Evolutionary conservation across 768 basidiomycete genomes (phyloP).

Genomic region (Amanita molliuscula): DNA sequence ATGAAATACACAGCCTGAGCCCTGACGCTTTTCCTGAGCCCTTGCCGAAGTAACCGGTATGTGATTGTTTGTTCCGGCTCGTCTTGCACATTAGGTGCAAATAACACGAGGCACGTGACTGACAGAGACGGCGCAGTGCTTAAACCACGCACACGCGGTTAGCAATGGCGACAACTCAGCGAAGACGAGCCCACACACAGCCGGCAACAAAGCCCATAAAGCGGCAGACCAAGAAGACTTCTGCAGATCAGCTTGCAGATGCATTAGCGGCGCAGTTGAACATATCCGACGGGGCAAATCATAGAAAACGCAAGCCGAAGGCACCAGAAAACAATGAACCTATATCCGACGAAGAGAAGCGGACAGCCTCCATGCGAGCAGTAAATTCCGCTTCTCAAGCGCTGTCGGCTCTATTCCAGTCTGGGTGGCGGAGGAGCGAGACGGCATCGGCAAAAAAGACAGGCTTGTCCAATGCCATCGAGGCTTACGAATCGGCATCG

Average conservation of each 20-base stretch:
- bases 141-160: no score
- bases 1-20: neutral
- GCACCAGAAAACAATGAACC: neutral
- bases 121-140: no score
- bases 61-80: no score
- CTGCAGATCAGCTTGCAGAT: conserved; percentile 10
- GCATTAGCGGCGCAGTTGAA: conserved; percentile 8
- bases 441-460: conserved; percentile 12
- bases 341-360: conserved; percentile 22
- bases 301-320: conserved; percentile 2
- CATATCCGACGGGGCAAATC: conserved; percentile 3
- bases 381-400: conserved; percentile 55
- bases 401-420: conserved; percentile 39
- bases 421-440: conserved; percentile 46
- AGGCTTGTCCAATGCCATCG: conserved; percentile 21
- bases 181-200: conserved; percentile 1
- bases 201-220: neutral
- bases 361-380: conserved; percentile 43
- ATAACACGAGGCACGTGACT: no score
- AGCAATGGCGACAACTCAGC: conserved; percentile 1
- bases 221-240: neutral
- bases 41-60: no score
- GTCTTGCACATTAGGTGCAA: no score
- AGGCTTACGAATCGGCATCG: conserved; percentile 27
- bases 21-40: no score